Percentiles rank a stretch among this genome's conserved stretches.
phyloP scores from a whole-genome alignment of 1,284 basidiomycete species.

The Cryptococcus deneoformans region DNA sequence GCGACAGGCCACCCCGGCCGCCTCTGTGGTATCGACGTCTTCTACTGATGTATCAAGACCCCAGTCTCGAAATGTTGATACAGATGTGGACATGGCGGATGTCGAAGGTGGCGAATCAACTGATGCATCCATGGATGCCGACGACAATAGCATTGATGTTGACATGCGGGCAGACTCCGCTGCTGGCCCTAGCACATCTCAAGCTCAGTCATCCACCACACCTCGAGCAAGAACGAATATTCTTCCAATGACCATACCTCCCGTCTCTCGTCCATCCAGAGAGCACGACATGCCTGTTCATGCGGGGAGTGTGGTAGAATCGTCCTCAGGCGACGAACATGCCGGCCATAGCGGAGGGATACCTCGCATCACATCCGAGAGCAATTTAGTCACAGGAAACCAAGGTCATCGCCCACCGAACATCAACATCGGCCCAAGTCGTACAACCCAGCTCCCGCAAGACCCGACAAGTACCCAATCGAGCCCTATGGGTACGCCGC shows the following conservation, averaged over 20 bases:
- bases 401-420: conserved; percentile 15
- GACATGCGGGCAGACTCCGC: conserved; percentile 2
- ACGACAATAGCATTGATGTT: conserved; percentile 34
- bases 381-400: conserved; percentile 22
- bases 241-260: conserved; percentile 33
- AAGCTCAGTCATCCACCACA: conserved; percentile 30
- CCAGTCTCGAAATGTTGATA: conserved; percentile 19
- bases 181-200: neutral
- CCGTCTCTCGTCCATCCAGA: conserved; percentile 30
- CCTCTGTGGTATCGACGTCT: too few relatives aligned
- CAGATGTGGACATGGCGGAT: conserved; percentile 44
- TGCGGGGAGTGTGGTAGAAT: conserved; percentile 1
- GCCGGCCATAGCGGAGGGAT: conserved; percentile 10
- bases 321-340: conserved; percentile 28
- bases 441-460: conserved; percentile 31
- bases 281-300: conserved; percentile 14
- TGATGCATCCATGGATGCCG: conserved; percentile 25
- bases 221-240: conserved; percentile 36
- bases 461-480: conserved; percentile 42
- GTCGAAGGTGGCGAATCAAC: conserved; percentile 41
- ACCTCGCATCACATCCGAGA: conserved; percentile 39
- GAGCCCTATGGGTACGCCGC: conserved; percentile 44
- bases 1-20: too few relatives aligned
- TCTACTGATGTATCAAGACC: too few relatives aligned
- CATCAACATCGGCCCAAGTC: conserved; percentile 23